Conservation (phyloP, 2,329 filamentous ascomycete genomes). For the Ophiocordyceps sinensis region DNA sequence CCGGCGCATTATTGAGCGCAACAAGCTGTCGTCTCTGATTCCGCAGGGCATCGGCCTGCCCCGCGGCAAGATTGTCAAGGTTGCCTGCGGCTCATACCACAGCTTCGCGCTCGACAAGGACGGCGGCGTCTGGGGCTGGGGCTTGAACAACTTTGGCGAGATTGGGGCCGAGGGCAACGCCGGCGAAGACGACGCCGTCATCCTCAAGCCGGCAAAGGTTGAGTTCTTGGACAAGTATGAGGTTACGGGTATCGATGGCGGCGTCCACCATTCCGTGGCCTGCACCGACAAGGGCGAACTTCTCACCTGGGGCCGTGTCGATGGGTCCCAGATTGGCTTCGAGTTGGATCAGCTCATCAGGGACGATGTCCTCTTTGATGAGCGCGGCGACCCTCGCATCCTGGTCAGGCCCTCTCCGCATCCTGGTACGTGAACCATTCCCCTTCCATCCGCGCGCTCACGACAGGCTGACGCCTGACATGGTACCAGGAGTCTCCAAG, state of each 20-base stretch:
- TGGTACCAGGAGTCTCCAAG: slow-evolving; percentile 30
- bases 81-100: slow-evolving; percentile 61
- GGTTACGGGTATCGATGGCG: slow-evolving; percentile 57
- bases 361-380: slow-evolving; percentile 47
- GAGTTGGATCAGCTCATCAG: slow-evolving; percentile 32
- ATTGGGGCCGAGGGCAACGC: slow-evolving; percentile 49
- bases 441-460: not conserved
- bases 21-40: slow-evolving; percentile 45
- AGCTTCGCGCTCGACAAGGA: slow-evolving; percentile 63
- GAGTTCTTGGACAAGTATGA: slow-evolving; percentile 45
- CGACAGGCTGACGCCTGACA: not conserved
- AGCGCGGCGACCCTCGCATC: slow-evolving; percentile 49
- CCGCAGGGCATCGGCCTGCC: slow-evolving; percentile 42
- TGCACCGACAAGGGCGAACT: slow-evolving; percentile 41
- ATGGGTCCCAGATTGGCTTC: slow-evolving; percentile 39
- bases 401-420: slow-evolving; percentile 29
- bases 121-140: slow-evolving; percentile 66
- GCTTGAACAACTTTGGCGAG: slow-evolving; percentile 76
- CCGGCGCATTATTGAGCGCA: slow-evolving; percentile 46
- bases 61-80: slow-evolving; percentile 42
- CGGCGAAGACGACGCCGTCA: slow-evolving; percentile 42
- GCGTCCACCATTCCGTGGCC: slow-evolving; percentile 59
- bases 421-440: slow-evolving; percentile 24
- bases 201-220: slow-evolving; percentile 58
- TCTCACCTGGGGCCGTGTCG: slow-evolving; percentile 45